These are phyloP conservation scores for Tricharina praecox DNA, from an alignment of 495 filamentous ascomycete genomes.

Conservation along the genomic window DNA sequence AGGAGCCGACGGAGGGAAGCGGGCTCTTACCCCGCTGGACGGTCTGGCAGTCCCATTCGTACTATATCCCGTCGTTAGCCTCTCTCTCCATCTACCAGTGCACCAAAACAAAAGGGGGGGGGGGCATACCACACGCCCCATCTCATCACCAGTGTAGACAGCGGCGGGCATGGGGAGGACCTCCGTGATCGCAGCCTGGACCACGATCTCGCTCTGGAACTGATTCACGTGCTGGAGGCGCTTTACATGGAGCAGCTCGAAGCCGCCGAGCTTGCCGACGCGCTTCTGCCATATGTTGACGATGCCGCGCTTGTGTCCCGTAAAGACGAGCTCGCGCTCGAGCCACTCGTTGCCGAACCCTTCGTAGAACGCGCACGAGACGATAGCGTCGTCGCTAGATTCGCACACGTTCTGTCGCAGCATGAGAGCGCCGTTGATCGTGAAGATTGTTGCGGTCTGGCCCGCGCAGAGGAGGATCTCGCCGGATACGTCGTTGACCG, in stretches of 20 bases:
- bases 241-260: constrained; percentile 43
- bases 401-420: constrained; percentile 65
- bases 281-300: constrained; percentile 56
- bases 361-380: constrained; percentile 84
- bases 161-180: constrained; percentile 66
- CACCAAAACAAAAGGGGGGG: background rate
- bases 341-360: constrained; percentile 83
- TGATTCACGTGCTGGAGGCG: constrained; percentile 69
- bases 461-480: constrained; percentile 72
- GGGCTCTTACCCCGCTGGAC: constrained; percentile 23
- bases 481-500: constrained; percentile 77
- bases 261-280: constrained; percentile 31
- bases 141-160: constrained; percentile 88
- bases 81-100: too few relatives aligned
- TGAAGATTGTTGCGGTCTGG: constrained; percentile 57
- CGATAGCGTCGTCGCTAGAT: constrained; percentile 51
- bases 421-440: constrained; percentile 68
- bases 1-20: too few relatives aligned
- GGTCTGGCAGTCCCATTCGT: constrained; percentile 26
- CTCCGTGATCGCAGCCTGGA: constrained; percentile 68
- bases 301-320: constrained; percentile 66
- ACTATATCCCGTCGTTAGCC: constrained; percentile 18
- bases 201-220: constrained; percentile 56
- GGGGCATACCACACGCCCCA: constrained; percentile 54
- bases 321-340: constrained; percentile 71